A percentile compares a stretch with the other conserved stretches of the same genome.
phyloP scores from a whole-genome alignment of 225 moss, liverwort and hornwort species.

The Bryoerythrophyllum caledonicum region DNA sequence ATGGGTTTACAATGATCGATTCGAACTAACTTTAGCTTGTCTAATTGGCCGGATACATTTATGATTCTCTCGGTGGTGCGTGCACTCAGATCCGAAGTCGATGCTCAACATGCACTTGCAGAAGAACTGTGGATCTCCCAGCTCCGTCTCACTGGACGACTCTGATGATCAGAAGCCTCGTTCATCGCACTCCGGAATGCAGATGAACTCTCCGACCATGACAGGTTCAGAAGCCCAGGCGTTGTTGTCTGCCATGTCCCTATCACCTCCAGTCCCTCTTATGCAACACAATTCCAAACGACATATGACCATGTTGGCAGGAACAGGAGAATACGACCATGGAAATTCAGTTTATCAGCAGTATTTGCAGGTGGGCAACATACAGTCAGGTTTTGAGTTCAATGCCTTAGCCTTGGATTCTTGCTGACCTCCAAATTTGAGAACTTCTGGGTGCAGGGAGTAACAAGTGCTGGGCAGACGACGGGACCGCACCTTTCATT shows the following conservation, averaged over 20 bases:
- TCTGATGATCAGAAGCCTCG: constrained; percentile 79
- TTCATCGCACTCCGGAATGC: constrained; percentile 57
- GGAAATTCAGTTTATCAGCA: constrained; percentile 77
- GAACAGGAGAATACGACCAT: constrained; percentile 57
- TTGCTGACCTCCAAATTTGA: constrained; percentile 12
- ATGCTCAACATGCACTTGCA: constrained; percentile 76
- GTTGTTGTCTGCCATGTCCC: constrained; percentile 76
- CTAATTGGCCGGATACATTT: neutral
- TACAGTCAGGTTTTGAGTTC: neutral
- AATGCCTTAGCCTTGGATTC: neutral
- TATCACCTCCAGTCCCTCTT: constrained; percentile 70
- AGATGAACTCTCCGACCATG: constrained; percentile 67
- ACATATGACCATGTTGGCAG: constrained; percentile 66
- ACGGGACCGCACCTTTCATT: constrained; percentile 82
- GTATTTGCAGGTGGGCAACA: constrained; percentile 59
- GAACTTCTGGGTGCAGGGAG: constrained; percentile 52
- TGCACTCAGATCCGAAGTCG: constrained; percentile 66
- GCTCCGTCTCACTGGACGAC: constrained; percentile 80
- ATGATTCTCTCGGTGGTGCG: constrained; percentile 15
- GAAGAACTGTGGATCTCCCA: constrained; percentile 83
- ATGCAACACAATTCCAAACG: constrained; percentile 67
- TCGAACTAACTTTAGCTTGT: neutral
- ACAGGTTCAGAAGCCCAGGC: constrained; percentile 71
- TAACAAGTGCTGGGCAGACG: constrained; percentile 44
- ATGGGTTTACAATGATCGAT: neutral